Conservation (phyloP, 2,329 filamentous ascomycete species). For the Cladophialophora psammophila region DNA sequence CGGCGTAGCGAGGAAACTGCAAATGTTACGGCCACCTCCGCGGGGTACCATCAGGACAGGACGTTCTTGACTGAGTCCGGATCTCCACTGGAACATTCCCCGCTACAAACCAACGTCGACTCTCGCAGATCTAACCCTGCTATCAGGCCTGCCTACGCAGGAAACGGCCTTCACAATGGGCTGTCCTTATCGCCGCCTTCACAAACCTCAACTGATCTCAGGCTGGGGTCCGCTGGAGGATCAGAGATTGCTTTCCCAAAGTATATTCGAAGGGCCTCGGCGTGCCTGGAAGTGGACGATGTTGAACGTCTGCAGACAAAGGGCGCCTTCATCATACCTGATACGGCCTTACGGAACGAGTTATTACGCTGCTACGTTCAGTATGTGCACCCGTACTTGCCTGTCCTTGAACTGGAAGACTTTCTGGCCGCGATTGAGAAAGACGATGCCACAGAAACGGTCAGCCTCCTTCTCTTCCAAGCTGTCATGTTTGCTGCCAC, state of each 20-base stretch:
- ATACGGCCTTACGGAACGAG: conserved; percentile 74
- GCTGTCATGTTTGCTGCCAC: conserved; percentile 93
- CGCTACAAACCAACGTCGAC: background rate
- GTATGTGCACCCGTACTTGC: conserved; percentile 94
- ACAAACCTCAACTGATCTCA: background rate
- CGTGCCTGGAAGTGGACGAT: conserved; percentile 80
- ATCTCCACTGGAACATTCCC: background rate
- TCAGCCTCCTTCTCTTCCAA: conserved; percentile 89
- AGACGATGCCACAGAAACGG: conserved; percentile 72
- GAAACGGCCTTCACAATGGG: background rate
- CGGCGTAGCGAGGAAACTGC: background rate
- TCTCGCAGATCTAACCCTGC: background rate
- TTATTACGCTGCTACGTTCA: conserved; percentile 85
- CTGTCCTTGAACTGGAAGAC: conserved; percentile 73
- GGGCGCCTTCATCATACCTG: conserved; percentile 81
- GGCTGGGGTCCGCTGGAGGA: conserved; percentile 48
- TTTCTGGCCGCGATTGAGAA: conserved; percentile 65
- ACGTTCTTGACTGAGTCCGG: background rate
- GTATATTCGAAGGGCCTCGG: conserved; percentile 81
- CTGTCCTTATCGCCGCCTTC: background rate
- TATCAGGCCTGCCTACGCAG: background rate
- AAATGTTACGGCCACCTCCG: background rate
- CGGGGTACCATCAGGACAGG: background rate
- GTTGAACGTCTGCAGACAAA: conserved; percentile 83
- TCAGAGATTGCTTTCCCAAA: conserved; percentile 60